Percentiles rank a stretch among this genome's conserved stretches.
Evolutionary conservation across 768 basidiomycete species (phyloP).

Genomic region (Boletales sp.): DNA sequence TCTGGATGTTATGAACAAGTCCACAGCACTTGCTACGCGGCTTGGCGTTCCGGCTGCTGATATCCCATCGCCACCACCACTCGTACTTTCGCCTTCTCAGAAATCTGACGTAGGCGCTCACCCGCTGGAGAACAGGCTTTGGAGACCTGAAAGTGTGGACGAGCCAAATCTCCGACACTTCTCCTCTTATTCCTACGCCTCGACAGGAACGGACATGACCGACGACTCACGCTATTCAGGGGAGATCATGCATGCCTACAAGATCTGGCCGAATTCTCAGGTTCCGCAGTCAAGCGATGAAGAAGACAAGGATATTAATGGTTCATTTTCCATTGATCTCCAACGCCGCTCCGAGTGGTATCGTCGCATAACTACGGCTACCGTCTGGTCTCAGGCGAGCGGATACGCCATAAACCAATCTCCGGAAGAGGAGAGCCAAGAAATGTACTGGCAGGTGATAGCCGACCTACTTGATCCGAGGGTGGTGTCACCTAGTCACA

Average conservation of each 20-base stretch:
- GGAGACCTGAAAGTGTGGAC: neutral
- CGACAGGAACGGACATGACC: neutral
- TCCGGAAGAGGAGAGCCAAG: slow-evolving; percentile 3
- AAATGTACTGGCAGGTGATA: neutral
- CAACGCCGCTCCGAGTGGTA: neutral
- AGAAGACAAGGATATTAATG: neutral
- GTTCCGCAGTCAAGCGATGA: neutral
- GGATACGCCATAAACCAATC: slow-evolving; percentile 37
- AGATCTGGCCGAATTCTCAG: slow-evolving; percentile 10
- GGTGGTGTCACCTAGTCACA: neutral
- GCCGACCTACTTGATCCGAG: neutral
- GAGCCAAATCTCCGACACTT: neutral
- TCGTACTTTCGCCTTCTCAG: too few relatives aligned
- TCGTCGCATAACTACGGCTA: slow-evolving; percentile 10
- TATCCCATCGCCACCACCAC: neutral
- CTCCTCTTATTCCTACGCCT: neutral
- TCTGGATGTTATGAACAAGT: slow-evolving; percentile 7
- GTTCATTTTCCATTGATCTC: neutral
- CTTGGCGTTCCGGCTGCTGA: too few relatives aligned
- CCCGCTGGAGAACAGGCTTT: neutral
- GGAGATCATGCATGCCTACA: neutral
- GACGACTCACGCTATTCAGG: slow-evolving; percentile 6
- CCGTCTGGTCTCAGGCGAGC: slow-evolving; percentile 37
- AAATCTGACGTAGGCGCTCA: too few relatives aligned
- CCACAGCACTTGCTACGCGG: neutral